Conservation (phyloP, 768 basidiomycete genomes). For the Boletus subcaerulescens region DNA sequence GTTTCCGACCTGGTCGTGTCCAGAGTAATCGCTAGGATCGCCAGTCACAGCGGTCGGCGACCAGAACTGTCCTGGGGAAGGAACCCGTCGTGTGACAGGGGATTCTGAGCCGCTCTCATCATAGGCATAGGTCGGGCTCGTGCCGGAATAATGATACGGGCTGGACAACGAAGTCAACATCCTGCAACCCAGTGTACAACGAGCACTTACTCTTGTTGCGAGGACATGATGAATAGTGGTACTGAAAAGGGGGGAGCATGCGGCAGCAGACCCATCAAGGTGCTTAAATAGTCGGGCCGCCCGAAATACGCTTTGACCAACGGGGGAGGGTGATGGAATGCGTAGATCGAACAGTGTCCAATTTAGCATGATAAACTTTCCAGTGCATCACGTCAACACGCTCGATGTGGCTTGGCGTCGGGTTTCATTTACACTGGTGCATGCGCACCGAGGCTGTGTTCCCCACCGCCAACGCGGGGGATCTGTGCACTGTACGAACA, state of each 20-base stretch:
- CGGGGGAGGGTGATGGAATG: conserved; percentile 18
- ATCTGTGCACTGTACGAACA: neutral
- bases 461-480: conserved; percentile 14
- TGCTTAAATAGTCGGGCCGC: conserved; percentile 24
- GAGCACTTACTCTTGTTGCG: conserved; percentile 17
- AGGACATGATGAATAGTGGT: conserved; percentile 19
- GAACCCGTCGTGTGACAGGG: neutral
- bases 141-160: neutral
- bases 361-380: conserved; percentile 23
- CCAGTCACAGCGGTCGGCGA: neutral
- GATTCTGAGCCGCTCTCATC: conserved; percentile 3
- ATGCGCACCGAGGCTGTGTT: conserved; percentile 21
- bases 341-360: conserved; percentile 12
- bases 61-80: conserved; percentile 1
- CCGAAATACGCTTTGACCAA: conserved; percentile 19
- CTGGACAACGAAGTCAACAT: conserved; percentile 8
- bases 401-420: neutral
- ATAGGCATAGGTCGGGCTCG: neutral
- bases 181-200: neutral
- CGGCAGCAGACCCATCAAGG: neutral
- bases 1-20: conserved; percentile 3
- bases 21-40: conserved; percentile 4
- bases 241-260: conserved; percentile 4
- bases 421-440: conserved; percentile 9
- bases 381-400: conserved; percentile 27